Evolutionary conservation across 257 asterid species (phyloP), one percentile per base, ranked within the genome.

Genomic region (Schizonepeta tenuifolia): DNA sequence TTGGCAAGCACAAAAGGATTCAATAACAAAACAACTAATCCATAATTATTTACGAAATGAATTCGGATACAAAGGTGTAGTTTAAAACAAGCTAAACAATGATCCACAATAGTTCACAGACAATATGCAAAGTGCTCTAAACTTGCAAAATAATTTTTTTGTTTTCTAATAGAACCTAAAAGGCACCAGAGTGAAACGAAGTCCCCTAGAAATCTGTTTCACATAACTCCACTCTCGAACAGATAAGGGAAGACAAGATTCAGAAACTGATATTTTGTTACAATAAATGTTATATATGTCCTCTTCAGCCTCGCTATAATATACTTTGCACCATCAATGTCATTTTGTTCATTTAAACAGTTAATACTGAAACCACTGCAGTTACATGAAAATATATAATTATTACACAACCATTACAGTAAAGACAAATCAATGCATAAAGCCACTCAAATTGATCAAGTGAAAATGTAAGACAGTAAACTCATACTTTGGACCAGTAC

Each of bases 401-500:
- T 22, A 73, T 18, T 33, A 46, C 60, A 66, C 1, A 21, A 55
- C 18, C 54, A 46, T 67, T 21, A 17, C 46, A 55, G 63, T 38
- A 60, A 18, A 67, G 11, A 18, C 24, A 18, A 20, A 64, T 7
- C 3, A 41, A 22, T 14, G n/a, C 1, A 65, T 70, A 55, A 63
- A 67, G 50, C 70, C 67, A 78, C 71, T 24, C 60, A 74, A 13
- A 81, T 26, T 26, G 41, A 65, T 69, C 49, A 73, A 67, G 17
- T 18, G 71, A 50, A 53, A 53, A 18, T 17, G 36, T 53, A 43
- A 35, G 49, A 33, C n/a, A 9, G 68, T 14, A 74, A 64, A 36
- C 53, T 36, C 91, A 58, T 90, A 95, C 99, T 95, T 92, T 55
- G 99, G 99, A 57, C 99, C 99, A 15, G 97, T 95, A 79, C 99